These are phyloP conservation scores for Streptanthus diversifolius DNA, from an alignment of 345 rosid species.

Conservation along the genomic window DNA sequence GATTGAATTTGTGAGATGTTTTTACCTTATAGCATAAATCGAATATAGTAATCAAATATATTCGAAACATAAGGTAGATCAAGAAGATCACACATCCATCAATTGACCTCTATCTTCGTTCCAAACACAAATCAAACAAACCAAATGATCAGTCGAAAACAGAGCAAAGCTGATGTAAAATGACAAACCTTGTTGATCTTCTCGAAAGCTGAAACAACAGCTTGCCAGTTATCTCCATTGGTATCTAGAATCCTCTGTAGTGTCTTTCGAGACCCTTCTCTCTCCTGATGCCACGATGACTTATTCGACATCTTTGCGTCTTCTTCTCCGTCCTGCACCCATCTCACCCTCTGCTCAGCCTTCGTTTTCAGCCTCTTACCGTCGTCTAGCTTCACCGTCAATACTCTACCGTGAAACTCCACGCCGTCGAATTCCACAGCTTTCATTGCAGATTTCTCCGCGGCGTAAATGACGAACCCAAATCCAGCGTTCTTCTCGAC, in stretches of 20 bases:
- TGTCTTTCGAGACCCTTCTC: conserved; percentile 54
- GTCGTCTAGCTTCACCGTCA: conserved; percentile 90
- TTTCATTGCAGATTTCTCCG: conserved; percentile 63
- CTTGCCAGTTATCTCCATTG: conserved; percentile 89
- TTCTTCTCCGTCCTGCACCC: conserved; percentile 56
- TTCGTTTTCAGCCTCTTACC: conserved; percentile 69
- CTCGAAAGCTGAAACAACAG: conserved; percentile 76
- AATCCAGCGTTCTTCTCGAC: conserved; percentile 75
- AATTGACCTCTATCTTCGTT: background rate
- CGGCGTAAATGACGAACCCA: conserved; percentile 68
- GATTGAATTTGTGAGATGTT: background rate
- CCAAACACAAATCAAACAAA: background rate
- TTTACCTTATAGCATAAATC: background rate
- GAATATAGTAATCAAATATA: background rate
- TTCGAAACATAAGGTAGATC: background rate
- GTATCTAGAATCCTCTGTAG: conserved; percentile 60
- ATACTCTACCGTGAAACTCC: conserved; percentile 81
- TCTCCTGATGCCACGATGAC: conserved; percentile 83
- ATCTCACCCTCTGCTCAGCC: conserved; percentile 58
- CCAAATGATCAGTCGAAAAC: background rate
- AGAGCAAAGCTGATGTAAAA: conserved; percentile 11
- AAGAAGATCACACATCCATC: background rate
- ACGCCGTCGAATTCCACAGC: conserved; percentile 91
- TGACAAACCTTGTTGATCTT: conserved; percentile 67
- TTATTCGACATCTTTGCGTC: conserved; percentile 34